A percentile compares a stretch with the other conserved stretches of the same genome.
phyloP scores from a whole-genome alignment of 202 grass and related monocot genomes.

The Alloteropsis angusta region DNA sequence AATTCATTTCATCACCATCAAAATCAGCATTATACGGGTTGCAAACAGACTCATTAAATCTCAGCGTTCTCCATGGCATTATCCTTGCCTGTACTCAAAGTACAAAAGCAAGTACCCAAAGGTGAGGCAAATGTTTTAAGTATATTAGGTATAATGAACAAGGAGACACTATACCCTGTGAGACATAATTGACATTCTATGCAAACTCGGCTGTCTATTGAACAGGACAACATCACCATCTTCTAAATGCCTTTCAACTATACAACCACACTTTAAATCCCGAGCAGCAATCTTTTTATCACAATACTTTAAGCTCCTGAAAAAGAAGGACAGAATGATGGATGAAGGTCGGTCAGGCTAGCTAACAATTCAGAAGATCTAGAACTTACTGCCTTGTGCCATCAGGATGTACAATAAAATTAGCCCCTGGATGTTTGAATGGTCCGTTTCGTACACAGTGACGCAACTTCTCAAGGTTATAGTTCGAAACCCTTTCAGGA shows the following conservation, averaged over 20 bases:
- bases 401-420: constrained; percentile 60
- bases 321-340: background rate
- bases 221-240: constrained; percentile 92
- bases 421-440: constrained; percentile 78
- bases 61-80: constrained; percentile 90
- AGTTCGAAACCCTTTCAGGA: constrained; percentile 70
- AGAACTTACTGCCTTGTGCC: constrained; percentile 58
- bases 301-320: constrained; percentile 70
- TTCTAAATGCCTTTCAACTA: constrained; percentile 93
- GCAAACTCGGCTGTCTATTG: constrained; percentile 92
- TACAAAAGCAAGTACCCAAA: constrained; percentile 10
- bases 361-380: background rate
- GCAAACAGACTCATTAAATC: constrained; percentile 98
- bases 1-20: constrained; percentile 99
- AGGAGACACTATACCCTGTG: constrained; percentile 55
- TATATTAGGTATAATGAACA: background rate
- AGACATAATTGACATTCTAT: constrained; percentile 99
- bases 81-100: constrained; percentile 71
- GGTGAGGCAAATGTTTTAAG: constrained; percentile 19
- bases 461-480: constrained; percentile 88
- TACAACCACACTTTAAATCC: constrained; percentile 69
- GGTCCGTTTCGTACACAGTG: constrained; percentile 77
- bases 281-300: constrained; percentile 57
- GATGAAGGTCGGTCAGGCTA: constrained; percentile 9
- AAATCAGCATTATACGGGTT: constrained; percentile 99